phyloP scores from a whole-genome alignment of 2,329 filamentous ascomycete genomes.

The Emergomyces pasteurianus region DNA sequence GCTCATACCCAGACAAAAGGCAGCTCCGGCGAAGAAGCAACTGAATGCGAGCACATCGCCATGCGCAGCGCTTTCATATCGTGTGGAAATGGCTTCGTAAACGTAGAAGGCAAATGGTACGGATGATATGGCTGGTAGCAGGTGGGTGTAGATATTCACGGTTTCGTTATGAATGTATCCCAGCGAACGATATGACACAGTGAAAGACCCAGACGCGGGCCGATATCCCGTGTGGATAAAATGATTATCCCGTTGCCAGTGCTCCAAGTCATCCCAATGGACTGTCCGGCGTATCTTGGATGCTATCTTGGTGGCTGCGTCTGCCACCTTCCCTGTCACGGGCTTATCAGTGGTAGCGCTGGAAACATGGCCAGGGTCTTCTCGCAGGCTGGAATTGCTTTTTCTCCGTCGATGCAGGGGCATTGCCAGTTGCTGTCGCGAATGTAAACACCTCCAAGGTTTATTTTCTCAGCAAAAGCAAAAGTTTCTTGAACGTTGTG shows the following conservation, averaged over 20 bases:
- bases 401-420: background rate
- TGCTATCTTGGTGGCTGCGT: background rate
- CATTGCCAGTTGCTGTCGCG: background rate
- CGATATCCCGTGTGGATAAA: conserved; percentile 58
- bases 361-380: background rate
- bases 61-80: conserved; percentile 51
- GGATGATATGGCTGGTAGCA: conserved; percentile 54
- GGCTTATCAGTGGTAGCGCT: background rate
- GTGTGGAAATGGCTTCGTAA: conserved; percentile 47
- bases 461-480: background rate
- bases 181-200: conserved; percentile 45
- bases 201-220: conserved; percentile 49
- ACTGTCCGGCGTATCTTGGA: conserved; percentile 21
- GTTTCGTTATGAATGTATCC: conserved; percentile 56
- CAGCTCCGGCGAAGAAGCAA: conserved; percentile 68
- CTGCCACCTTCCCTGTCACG: background rate
- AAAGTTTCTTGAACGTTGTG: background rate
- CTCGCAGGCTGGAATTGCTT: background rate
- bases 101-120: conserved; percentile 41
- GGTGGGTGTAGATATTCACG: conserved; percentile 61
- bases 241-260: conserved; percentile 53
- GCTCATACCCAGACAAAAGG: conserved; percentile 65
- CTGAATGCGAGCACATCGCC: conserved; percentile 60
- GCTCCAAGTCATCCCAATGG: conserved; percentile 41
- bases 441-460: background rate